These are phyloP conservation scores for Meyerozyma sp. DNA, from an alignment of 1,139 yeast species.

Conservation along the genomic window DNA sequence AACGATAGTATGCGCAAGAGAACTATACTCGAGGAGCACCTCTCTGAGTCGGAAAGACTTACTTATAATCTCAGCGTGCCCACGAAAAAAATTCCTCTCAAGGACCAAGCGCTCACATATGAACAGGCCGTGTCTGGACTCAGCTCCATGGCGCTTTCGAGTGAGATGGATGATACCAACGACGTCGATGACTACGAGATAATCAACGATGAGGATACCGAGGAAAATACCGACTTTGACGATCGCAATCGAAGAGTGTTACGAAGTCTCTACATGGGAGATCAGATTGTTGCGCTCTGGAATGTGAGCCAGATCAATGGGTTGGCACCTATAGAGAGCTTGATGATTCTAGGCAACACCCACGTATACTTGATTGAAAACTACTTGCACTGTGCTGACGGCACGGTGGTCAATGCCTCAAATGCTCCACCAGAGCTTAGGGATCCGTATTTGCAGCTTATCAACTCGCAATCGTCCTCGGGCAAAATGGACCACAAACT, in stretches of 20 bases:
- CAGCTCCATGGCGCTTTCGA: constrained; percentile 22
- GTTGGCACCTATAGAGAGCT: constrained; percentile 65
- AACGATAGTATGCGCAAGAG: constrained; percentile 59
- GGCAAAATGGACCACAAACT: constrained; percentile 16
- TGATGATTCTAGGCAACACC: constrained; percentile 59
- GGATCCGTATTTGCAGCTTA: constrained; percentile 62
- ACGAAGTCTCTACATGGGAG: constrained; percentile 65
- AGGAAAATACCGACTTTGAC: constrained; percentile 36
- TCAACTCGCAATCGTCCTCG: constrained; percentile 33
- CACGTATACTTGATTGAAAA: constrained; percentile 66
- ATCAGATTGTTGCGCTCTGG: constrained; percentile 63
- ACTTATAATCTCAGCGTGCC: constrained; percentile 39
- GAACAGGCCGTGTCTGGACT: constrained; percentile 14
- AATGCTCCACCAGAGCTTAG: constrained; percentile 58
- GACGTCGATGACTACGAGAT: constrained; percentile 32
- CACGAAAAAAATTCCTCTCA: constrained; percentile 18
- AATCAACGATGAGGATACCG: constrained; percentile 15
- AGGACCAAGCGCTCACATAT: constrained; percentile 5
- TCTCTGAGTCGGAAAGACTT: constrained; percentile 39
- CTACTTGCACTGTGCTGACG: constrained; percentile 54
- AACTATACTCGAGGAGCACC: constrained; percentile 47
- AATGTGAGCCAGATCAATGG: constrained; percentile 73
- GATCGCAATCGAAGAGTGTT: constrained; percentile 72
- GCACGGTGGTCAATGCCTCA: constrained; percentile 61
- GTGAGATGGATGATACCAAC: constrained; percentile 35